Evolutionary conservation across 495 filamentous ascomycete species (phyloP).

Genomic region (Lasiosphaeris hirsuta): DNA sequence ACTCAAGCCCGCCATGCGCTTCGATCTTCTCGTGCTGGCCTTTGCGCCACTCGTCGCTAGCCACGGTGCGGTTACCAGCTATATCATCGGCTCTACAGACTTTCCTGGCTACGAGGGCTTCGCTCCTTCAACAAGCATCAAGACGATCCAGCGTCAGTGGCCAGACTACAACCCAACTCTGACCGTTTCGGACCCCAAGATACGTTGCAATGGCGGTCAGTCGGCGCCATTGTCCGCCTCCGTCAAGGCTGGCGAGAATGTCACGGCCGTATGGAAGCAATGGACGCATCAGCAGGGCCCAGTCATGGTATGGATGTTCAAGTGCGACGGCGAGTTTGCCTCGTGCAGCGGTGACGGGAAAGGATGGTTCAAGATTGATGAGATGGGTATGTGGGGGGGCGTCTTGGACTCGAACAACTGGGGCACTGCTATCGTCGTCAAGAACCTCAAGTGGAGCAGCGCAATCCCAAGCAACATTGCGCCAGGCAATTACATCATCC

Average conservation of each 20-base stretch:
- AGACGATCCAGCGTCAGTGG: slow-evolving; percentile 53
- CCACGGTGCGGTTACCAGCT: slow-evolving; percentile 54
- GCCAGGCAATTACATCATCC: slow-evolving; percentile 39
- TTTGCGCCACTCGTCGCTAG: slow-evolving; percentile 36
- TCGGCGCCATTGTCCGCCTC: slow-evolving; percentile 33
- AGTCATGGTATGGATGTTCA: slow-evolving; percentile 47
- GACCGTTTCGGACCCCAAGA: slow-evolving; percentile 34
- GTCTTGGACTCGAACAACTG: slow-evolving; percentile 46
- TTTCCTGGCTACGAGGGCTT: slow-evolving; percentile 50
- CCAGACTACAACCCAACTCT: slow-evolving; percentile 51
- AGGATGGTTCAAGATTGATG: slow-evolving; percentile 51
- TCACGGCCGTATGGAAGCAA: slow-evolving; percentile 49
- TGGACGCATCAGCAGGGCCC: slow-evolving; percentile 51
- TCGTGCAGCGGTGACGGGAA: slow-evolving; percentile 35
- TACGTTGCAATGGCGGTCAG: slow-evolving; percentile 47
- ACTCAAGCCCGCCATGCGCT: slow-evolving; percentile 5
- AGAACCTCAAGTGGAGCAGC: slow-evolving; percentile 49
- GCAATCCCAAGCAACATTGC: slow-evolving; percentile 33
- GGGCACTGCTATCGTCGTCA: slow-evolving; percentile 46
- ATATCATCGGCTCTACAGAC: slow-evolving; percentile 45
- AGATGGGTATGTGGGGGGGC: slow-evolving; percentile 39
- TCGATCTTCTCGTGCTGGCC: slow-evolving; percentile 5
- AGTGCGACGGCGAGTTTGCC: slow-evolving; percentile 33
- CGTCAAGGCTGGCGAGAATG: slow-evolving; percentile 42
- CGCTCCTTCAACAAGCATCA: slow-evolving; percentile 37